Evolutionary conservation across 768 basidiomycete species (phyloP).

Genomic region (Neoboletus magnificus): DNA sequence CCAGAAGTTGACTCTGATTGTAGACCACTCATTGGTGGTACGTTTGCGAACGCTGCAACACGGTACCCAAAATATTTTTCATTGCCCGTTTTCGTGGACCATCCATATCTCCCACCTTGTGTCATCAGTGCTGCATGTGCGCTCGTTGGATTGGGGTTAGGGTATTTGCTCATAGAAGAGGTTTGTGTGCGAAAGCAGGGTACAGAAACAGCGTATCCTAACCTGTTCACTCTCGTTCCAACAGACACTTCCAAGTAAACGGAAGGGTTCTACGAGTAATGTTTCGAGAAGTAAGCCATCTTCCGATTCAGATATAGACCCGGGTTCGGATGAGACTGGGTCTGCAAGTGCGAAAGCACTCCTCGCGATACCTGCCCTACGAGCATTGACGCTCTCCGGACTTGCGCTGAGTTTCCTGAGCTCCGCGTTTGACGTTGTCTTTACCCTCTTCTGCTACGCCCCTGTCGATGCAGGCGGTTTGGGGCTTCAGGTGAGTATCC

Average conservation of each 20-base stretch:
- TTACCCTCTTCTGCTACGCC: slow-evolving; percentile 61
- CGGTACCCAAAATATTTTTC: slow-evolving; percentile 8
- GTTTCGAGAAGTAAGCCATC: background rate
- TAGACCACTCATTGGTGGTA: slow-evolving; percentile 9
- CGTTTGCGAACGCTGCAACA: slow-evolving; percentile 6
- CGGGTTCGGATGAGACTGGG: background rate
- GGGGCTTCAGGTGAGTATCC: slow-evolving; percentile 42
- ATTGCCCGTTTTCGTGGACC: slow-evolving; percentile 5
- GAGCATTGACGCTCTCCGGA: slow-evolving; percentile 47
- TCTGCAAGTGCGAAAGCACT: slow-evolving; percentile 32
- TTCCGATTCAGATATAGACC: background rate
- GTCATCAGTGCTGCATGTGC: background rate
- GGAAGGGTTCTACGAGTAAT: background rate
- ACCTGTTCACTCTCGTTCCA: background rate
- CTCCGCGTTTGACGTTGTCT: slow-evolving; percentile 57
- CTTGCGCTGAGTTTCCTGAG: slow-evolving; percentile 47
- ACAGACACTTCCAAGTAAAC: slow-evolving; percentile 6
- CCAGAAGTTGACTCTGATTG: background rate
- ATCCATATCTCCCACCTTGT: slow-evolving; percentile 8
- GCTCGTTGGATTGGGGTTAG: background rate
- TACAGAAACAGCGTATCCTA: background rate
- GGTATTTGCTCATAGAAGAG: slow-evolving; percentile 3
- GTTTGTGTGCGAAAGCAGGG: background rate
- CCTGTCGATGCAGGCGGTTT: slow-evolving; percentile 52
- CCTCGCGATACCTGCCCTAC: slow-evolving; percentile 47